Percentiles rank a stretch among this genome's conserved stretches.
phyloP scores from a whole-genome alignment of 1,139 yeast genomes.

The Magnusiomyces paraingens region DNA sequence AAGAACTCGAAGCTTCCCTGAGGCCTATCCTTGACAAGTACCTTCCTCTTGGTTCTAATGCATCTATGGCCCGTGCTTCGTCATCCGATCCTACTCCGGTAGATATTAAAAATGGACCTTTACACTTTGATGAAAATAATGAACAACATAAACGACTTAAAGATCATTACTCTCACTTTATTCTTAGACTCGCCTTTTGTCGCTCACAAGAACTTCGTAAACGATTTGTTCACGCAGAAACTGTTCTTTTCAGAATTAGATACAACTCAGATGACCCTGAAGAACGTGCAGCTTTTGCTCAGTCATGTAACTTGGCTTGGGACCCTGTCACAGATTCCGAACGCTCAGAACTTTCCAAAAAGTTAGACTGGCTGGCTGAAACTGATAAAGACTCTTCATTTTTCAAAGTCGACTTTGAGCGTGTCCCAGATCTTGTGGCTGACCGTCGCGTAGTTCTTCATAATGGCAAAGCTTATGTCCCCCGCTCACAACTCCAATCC shows the following conservation, averaged over 20 bases:
- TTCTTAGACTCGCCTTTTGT: constrained; percentile 82
- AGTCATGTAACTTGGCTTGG: constrained; percentile 53
- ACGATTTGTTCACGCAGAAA: constrained; percentile 72
- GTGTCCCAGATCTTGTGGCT: constrained; percentile 68
- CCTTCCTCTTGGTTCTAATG: constrained; percentile 51
- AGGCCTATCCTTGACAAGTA: constrained; percentile 58
- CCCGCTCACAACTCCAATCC: constrained; percentile 70
- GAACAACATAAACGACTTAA: constrained; percentile 58
- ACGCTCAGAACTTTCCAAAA: constrained; percentile 43
- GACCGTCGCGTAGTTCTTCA: constrained; percentile 59
- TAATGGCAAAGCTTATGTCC: constrained; percentile 76
- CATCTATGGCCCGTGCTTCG: constrained; percentile 10
- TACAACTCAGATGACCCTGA: constrained; percentile 54
- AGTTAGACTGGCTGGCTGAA: constrained; percentile 41
- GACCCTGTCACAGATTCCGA: constrained; percentile 61
- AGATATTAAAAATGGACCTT: constrained; percentile 41
- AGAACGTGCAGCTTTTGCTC: constrained; percentile 71
- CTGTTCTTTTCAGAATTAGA: constrained; percentile 65
- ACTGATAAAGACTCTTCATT: constrained; percentile 15
- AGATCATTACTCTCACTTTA: constrained; percentile 89
- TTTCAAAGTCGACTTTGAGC: constrained; percentile 82
- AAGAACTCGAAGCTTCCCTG: constrained; percentile 59
- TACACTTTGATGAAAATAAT: constrained; percentile 24
- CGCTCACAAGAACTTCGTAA: constrained; percentile 75
- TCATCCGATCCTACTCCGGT: constrained; percentile 62